Evolutionary conservation across 352 stramenopile genomes (phyloP).

Genomic region (Pythium sp.): DNA sequence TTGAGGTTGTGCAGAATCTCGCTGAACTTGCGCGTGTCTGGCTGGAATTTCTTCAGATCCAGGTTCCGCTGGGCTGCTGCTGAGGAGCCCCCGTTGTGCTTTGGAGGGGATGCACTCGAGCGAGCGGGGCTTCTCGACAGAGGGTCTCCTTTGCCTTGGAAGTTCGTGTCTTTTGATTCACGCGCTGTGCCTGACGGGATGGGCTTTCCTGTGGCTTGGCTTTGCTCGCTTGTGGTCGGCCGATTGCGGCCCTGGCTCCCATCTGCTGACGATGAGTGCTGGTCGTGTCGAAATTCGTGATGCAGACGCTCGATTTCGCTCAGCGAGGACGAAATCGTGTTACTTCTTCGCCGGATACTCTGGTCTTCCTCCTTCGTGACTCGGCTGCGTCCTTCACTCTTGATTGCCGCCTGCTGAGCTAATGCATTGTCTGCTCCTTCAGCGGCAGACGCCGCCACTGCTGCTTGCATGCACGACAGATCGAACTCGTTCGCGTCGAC

Average conservation of each 20-base stretch:
- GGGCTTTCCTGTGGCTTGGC: slow-evolving; percentile 1
- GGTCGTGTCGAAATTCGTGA: slow-evolving; percentile 28
- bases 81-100: slow-evolving; percentile 7
- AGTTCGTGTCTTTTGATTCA: neutral
- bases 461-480: slow-evolving; percentile 37
- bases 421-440: slow-evolving; percentile 20
- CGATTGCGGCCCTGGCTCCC: neutral
- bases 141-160: slow-evolving; percentile 7
- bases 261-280: slow-evolving; percentile 13
- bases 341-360: slow-evolving; percentile 26
- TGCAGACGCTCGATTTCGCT: slow-evolving; percentile 33
- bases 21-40: slow-evolving; percentile 69
- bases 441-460: slow-evolving; percentile 16
- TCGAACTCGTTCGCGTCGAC: slow-evolving; percentile 78
- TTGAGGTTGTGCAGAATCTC: slow-evolving; percentile 77
- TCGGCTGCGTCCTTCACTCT: slow-evolving; percentile 9
- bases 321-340: slow-evolving; percentile 35
- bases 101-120: slow-evolving; percentile 7
- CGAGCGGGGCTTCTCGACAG: slow-evolving; percentile 8
- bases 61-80: slow-evolving; percentile 31
- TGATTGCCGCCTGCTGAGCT: slow-evolving; percentile 3
- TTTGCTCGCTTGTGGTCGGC: slow-evolving; percentile 8
- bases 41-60: slow-evolving; percentile 74
- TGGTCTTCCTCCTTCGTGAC: neutral
- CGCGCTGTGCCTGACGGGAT: neutral